Conservation (phyloP, 148 eudicot genomes). For the Persicaria maculosa region DNA sequence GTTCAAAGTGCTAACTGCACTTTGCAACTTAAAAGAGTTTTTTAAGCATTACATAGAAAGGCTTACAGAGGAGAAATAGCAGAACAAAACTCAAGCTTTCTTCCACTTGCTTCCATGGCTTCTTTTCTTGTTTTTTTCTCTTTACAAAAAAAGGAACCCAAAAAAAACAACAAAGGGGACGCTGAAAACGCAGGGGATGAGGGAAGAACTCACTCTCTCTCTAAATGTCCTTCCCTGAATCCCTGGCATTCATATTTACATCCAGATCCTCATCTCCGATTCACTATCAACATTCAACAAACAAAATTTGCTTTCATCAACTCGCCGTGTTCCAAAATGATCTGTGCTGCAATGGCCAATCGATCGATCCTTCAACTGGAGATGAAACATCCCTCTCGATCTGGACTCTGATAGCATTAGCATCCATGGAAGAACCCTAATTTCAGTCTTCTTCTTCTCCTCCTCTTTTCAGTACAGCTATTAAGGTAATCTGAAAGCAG, state of each 20-base stretch:
- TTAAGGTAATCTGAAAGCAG: background rate
- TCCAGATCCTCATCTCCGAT: background rate
- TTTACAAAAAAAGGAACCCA: background rate
- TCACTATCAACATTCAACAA: background rate
- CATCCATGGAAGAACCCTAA: background rate
- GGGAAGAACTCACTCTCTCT: no score
- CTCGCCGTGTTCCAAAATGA: background rate
- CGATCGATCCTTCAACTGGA: no score
- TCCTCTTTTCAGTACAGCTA: background rate
- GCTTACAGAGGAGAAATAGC: conserved; percentile 3
- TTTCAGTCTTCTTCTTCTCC: background rate
- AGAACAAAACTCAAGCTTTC: conserved; percentile 1
- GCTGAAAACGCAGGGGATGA: background rate
- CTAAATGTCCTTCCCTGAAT: no score
- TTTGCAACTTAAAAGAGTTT: background rate
- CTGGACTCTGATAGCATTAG: conserved; percentile 6
- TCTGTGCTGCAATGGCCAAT: no score
- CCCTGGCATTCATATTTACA: background rate
- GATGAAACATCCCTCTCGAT: background rate
- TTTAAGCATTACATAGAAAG: background rate
- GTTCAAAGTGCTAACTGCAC: background rate
- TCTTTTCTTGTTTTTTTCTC: background rate
- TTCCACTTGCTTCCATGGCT: background rate
- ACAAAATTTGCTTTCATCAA: background rate
- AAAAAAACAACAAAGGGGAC: background rate